Evolutionary conservation across 139 green algal genomes (phyloP).

Genomic region (Coelastrella sp.): DNA sequence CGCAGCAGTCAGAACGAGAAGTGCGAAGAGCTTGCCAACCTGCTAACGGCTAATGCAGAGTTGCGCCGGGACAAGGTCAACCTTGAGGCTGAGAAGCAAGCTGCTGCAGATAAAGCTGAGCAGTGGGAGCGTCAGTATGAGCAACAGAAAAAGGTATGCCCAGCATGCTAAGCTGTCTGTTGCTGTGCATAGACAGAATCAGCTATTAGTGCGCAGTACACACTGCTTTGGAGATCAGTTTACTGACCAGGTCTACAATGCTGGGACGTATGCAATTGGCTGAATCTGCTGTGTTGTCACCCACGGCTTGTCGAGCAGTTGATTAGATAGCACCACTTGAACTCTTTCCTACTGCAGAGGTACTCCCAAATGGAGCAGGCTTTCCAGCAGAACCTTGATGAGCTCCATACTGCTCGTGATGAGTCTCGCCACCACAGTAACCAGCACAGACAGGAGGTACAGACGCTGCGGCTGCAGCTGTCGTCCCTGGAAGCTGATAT

Average conservation of each 20-base stretch:
- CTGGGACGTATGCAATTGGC: too few relatives aligned
- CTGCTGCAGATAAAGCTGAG: not conserved
- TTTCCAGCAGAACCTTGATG: conserved; percentile 23
- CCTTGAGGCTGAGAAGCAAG: not conserved
- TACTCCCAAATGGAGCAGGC: conserved; percentile 11
- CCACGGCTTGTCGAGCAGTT: too few relatives aligned
- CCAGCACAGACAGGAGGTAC: not conserved
- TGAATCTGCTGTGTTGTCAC: too few relatives aligned
- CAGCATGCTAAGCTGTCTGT: too few relatives aligned
- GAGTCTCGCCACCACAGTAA: not conserved
- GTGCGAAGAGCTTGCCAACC: not conserved
- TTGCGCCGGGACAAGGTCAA: not conserved
- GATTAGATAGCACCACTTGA: too few relatives aligned
- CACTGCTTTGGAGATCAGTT: too few relatives aligned
- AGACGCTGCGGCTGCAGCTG: conserved; percentile 7
- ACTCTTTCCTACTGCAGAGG: too few relatives aligned
- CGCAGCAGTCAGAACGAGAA: not conserved
- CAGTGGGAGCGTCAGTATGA: conserved; percentile 6
- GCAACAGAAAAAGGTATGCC: conserved; percentile 13
- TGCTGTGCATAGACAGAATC: too few relatives aligned
- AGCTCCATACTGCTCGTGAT: conserved; percentile 15
- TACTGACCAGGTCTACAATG: too few relatives aligned
- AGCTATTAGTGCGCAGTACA: too few relatives aligned
- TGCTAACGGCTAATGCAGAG: conserved; percentile 1
- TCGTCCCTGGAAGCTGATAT: not conserved